Evolutionary conservation across 2,329 filamentous ascomycete species (phyloP), one percentile per base, ranked within the genome.

Genomic region (Venturia asperata): DNA sequence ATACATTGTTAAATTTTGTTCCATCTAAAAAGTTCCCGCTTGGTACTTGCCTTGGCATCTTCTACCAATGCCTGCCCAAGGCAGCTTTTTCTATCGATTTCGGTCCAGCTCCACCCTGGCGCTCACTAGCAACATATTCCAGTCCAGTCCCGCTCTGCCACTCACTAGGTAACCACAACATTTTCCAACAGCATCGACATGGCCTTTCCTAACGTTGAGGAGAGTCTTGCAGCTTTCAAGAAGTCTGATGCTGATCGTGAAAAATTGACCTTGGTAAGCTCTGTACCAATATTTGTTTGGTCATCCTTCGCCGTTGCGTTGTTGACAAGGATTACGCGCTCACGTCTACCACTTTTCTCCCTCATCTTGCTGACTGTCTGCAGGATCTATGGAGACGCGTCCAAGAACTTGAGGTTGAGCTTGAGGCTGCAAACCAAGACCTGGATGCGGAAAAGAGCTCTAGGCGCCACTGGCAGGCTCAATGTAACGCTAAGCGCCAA

Each of bases 381-480:
- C 37, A 75, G 73, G 71, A 74, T 63, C 65, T 75, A 63, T 67
- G 75, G 55, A 66, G 70, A 65, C 71, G 69, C 64, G 73, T 72
- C 67, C 68, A 68, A 10, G 58, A 58, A 47, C 67, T 75, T 61
- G 56, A 68, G 39, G 68, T 71, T 65, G 70, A 72, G 21, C 69
- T 73, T 62, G 62, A 62, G 19, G 71, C 68, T 65, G 66, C 74
- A 67, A 69, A 70, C 63, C 71, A 70, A 64, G 74, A 76, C 60
- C 73, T 71, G 67, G 47, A 67, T 41, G 73, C 70, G 63, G 74
- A 75, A 69, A 67, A 69, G 64, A 70, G 72, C 61, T 72, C 70
- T 62, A 70, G 74, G 52, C 70, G 73, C 21, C 71, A 68, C 61
- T 74, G 72, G 68, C 74, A 75, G 61, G 70, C 63, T 62, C 64